A percentile compares a stretch with the other conserved stretches of the same genome.
These are phyloP conservation scores for Phascolomyces articulosus DNA, from an alignment of 371 early-diverging fungal species.

Conservation along the genomic window DNA sequence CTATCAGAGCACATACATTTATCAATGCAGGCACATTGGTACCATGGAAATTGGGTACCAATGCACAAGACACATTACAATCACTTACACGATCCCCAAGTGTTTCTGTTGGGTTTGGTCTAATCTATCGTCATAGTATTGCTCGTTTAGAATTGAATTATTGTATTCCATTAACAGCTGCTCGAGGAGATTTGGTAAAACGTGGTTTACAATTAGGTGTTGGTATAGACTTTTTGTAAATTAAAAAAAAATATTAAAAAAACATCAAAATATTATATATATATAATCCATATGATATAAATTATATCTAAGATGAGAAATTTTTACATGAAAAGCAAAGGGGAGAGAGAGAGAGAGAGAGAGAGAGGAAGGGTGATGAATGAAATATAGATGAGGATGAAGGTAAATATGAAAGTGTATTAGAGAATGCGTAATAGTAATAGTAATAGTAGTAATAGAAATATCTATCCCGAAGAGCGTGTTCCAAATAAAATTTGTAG, in stretches of 20 bases:
- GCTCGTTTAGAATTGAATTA: conserved; percentile 90
- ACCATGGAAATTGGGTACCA: conserved; percentile 42
- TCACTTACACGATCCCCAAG: conserved; percentile 63
- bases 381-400: background rate
- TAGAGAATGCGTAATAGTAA: background rate
- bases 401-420: background rate
- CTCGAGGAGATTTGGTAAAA: conserved; percentile 73
- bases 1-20: conserved; percentile 83
- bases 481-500: conserved; percentile 45
- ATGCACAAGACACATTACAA: conserved; percentile 30
- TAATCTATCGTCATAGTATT: conserved; percentile 86
- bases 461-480: background rate
- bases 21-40: conserved; percentile 84
- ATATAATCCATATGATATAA: background rate
- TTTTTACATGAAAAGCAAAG: too few relatives aligned
- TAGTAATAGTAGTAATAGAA: too few relatives aligned
- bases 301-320: background rate
- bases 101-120: conserved; percentile 74
- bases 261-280: background rate
- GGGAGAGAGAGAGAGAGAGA: too few relatives aligned
- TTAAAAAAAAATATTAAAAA: background rate
- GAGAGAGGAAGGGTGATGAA: too few relatives aligned
- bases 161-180: conserved; percentile 80
- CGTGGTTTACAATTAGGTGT: conserved; percentile 87
- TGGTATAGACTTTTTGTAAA: conserved; percentile 84